Base-by-base conservation (phyloP, 1,284 basidiomycete genomes). In the Trichosporon coremiiforme region DNA sequence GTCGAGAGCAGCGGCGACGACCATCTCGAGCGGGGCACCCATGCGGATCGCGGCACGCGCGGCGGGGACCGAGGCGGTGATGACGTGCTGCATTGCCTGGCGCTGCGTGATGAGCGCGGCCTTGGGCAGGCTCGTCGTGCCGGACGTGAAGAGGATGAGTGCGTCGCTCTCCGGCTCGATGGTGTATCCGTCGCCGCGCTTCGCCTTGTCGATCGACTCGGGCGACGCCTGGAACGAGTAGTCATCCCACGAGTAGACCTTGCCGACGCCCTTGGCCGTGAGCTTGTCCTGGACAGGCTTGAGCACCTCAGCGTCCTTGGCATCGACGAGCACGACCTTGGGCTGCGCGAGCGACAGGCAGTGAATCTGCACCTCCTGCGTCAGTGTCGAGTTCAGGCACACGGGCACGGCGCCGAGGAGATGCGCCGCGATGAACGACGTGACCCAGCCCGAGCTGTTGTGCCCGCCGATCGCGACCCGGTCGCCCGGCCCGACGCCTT, bases 301-400 rank as follows among this genome's bases (percentile, higher is more conserved):
- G 9, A 82, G 70, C 4, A 76, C 33, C 22, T 75, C 72, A 0
- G 76, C 76, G 15, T 75, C 45, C 20, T 78, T 74, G 25, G 65
- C 70, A 68, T 82, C 80, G 9, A 80, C 66, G 8, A 81, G 73
- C 1, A 80, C 72, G 4, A 81, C 66, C n/a, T 69, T 64, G 3
- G 81, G 79, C 20, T 73, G 35, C 8, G 76, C 75, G 41, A 77
- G 71, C 3, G 67, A 64, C n/a, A 82, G 68, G 60, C 77, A 77
- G 67, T 80, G 78, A 10, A 78, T 45, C 13, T 70, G 63, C 10
- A 66, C 68, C 15, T 78, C 76, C 10, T 55, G 22, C 53, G 53
- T 55, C 78, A 82, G 71, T 73, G 77, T 80, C 10, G 77, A 75
- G 69, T 82, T 82, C 17, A 82, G 70, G n/a, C 73, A 75, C 7